phyloP scores from a whole-genome alignment of 1,139 yeast genomes.

The Suhomyces bokatorum region DNA sequence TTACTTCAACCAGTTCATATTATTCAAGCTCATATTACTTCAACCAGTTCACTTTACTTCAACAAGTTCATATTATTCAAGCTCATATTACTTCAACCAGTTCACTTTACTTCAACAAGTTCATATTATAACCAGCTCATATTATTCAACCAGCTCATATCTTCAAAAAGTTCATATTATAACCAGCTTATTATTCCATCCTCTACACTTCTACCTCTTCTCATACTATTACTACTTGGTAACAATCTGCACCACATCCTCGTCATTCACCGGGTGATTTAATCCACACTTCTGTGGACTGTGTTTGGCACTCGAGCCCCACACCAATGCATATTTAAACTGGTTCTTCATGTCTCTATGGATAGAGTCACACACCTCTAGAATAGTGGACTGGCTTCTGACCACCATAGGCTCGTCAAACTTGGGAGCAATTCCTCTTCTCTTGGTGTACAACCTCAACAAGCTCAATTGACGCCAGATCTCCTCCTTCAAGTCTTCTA shows the following conservation, averaged over 20 bases:
- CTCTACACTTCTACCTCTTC: too few species aligned
- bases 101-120: too few species aligned
- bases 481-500: conserved; percentile 84
- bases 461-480: conserved; percentile 88
- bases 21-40: too few species aligned
- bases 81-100: too few species aligned
- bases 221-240: conserved; percentile 51
- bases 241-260: conserved; percentile 89
- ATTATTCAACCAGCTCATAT: too few species aligned
- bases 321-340: conserved; percentile 90
- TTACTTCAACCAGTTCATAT: too few species aligned
- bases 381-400: conserved; percentile 72
- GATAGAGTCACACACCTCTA: conserved; percentile 86
- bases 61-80: too few species aligned
- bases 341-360: conserved; percentile 91
- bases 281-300: conserved; percentile 97
- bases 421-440: conserved; percentile 77
- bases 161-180: too few species aligned
- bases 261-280: conserved; percentile 80
- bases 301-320: conserved; percentile 96
- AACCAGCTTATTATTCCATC: too few species aligned
- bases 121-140: too few species aligned
- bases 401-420: conserved; percentile 91
- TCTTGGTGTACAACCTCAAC: conserved; percentile 79
- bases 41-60: too few species aligned